Evolutionary conservation across 352 stramenopile species (phyloP).

Genomic region (Pythium phragmitis): DNA sequence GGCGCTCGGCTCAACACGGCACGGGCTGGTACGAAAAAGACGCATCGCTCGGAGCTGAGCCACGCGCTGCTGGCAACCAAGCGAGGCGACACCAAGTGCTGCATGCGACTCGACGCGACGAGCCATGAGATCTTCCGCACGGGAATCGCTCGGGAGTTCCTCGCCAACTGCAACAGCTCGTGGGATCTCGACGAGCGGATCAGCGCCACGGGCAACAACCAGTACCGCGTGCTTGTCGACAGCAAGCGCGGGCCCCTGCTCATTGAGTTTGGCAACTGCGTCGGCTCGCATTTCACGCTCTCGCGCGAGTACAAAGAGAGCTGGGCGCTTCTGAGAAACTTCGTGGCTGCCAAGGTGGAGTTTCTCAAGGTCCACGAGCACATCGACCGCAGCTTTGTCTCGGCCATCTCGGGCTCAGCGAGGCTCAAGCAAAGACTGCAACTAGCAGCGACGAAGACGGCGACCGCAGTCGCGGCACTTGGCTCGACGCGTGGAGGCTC

Average conservation of each 20-base stretch:
- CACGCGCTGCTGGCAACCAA: conserved; percentile 47
- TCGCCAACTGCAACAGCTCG: conserved; percentile 71
- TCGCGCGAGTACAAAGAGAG: conserved; percentile 54
- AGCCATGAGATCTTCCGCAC: conserved; percentile 41
- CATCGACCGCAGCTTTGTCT: conserved; percentile 71
- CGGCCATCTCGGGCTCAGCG: conserved; percentile 59
- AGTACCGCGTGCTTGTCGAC: conserved; percentile 78
- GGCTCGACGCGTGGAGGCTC: not conserved
- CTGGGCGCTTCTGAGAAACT: conserved; percentile 51
- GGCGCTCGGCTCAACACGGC: conserved; percentile 61
- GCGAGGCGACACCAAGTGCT: conserved; percentile 65
- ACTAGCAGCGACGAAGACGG: conserved; percentile 49
- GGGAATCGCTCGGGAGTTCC: conserved; percentile 38
- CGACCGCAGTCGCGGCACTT: not conserved
- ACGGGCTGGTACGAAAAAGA: conserved; percentile 49
- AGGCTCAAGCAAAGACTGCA: conserved; percentile 46
- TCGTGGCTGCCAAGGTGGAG: conserved; percentile 56
- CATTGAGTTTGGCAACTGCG: conserved; percentile 81
- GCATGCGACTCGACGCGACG: conserved; percentile 52
- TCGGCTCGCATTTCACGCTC: conserved; percentile 68
- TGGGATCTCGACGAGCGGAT: conserved; percentile 83
- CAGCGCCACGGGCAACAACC: conserved; percentile 65
- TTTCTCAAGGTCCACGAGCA: conserved; percentile 64
- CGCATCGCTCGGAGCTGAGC: conserved; percentile 29
- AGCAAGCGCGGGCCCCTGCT: conserved; percentile 72